Evolutionary conservation across 768 basidiomycete species (phyloP).

Genomic region (Tylopilus plumbeoviolaceoides): DNA sequence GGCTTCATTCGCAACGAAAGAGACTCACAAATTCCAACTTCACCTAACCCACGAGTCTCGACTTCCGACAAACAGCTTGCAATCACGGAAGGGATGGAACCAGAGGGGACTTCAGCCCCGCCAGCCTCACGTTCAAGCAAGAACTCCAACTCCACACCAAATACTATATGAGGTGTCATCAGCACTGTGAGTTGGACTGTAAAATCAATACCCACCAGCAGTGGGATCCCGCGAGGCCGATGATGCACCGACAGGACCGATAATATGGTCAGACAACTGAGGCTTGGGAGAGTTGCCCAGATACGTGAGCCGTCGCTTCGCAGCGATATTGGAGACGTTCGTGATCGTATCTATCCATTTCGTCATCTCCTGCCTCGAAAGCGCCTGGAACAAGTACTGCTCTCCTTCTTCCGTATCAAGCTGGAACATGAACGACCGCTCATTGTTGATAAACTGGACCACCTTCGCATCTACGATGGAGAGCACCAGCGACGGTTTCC

Average conservation of each 20-base stretch:
- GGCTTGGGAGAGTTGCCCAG: slow-evolving; percentile 73
- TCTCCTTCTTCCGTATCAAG: slow-evolving; percentile 86
- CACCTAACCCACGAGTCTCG: slow-evolving; percentile 69
- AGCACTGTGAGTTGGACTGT: background rate
- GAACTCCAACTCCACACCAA: slow-evolving; percentile 72
- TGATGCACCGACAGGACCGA: slow-evolving; percentile 45
- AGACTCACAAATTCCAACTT: slow-evolving; percentile 78
- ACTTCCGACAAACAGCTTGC: slow-evolving; percentile 65
- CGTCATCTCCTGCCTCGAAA: slow-evolving; percentile 64
- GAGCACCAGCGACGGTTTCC: slow-evolving; percentile 72
- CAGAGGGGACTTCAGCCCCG: slow-evolving; percentile 45
- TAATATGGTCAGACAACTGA: slow-evolving; percentile 69
- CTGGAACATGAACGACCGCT: slow-evolving; percentile 79
- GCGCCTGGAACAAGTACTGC: slow-evolving; percentile 73
- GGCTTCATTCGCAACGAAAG: background rate
- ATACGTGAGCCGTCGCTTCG: slow-evolving; percentile 77
- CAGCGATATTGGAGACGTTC: slow-evolving; percentile 65
- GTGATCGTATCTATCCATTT: slow-evolving; percentile 77
- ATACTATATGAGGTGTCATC: slow-evolving; percentile 40
- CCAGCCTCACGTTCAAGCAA: slow-evolving; percentile 63
- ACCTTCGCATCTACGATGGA: slow-evolving; percentile 71
- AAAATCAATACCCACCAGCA: slow-evolving; percentile 50
- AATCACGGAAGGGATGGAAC: slow-evolving; percentile 62
- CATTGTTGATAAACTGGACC: slow-evolving; percentile 69
- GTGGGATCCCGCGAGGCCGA: slow-evolving; percentile 64